Base-by-base conservation (phyloP, 345 rosid genomes). In the Hypericum perforatum region DNA sequence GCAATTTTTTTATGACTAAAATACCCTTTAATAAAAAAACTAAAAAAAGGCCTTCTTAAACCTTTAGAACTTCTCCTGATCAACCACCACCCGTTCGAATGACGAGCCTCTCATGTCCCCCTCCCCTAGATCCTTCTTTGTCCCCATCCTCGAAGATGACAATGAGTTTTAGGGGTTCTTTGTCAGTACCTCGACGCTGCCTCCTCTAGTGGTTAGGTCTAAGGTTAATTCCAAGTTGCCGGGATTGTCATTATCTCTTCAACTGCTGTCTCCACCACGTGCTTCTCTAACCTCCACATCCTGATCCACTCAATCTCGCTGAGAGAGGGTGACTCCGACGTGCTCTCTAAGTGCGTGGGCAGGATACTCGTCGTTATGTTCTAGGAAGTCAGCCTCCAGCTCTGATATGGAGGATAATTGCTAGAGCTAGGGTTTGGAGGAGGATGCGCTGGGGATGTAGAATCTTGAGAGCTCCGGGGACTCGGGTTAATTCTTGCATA, bases 41-140 rank as follows among this genome's bases (percentile, higher is more conserved):
- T n/a, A n/a, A n/a, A n/a, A n/a, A n/a, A n/a, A n/a, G n/a, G n/a
- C n/a, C n/a, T n/a, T n/a, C n/a, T n/a, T n/a, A n/a, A n/a, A n/a
- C n/a, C n/a, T n/a, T n/a, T n/a, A n/a, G n/a, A n/a, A n/a, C n/a
- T n/a, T n/a, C n/a, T n/a, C n/a, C n/a, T n/a, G n/a, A n/a, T n/a
- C n/a, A n/a, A n/a, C n/a, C n/a, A n/a, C n/a, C n/a, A n/a, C n/a
- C n/a, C n/a, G n/a, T n/a, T n/a, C n/a, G n/a, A n/a, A 89, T 59
- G 95, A 89, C 58, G 95, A 89, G 66, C 74, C 90, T 2, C 63
- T 89, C 53, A 50, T 60, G 37, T 76, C 86, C 11, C 89, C 48
- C 58, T 78, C 36, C 62, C 89, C 5, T 55, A 76, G 40, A 70
- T 89, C 57, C 77, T 74, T 64, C 70, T 66, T 60, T 52, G 60